Evolutionary conservation across 352 stramenopile genomes (phyloP), one percentile per base, ranked within the genome.

Genomic region (Lagenidium sp.): DNA sequence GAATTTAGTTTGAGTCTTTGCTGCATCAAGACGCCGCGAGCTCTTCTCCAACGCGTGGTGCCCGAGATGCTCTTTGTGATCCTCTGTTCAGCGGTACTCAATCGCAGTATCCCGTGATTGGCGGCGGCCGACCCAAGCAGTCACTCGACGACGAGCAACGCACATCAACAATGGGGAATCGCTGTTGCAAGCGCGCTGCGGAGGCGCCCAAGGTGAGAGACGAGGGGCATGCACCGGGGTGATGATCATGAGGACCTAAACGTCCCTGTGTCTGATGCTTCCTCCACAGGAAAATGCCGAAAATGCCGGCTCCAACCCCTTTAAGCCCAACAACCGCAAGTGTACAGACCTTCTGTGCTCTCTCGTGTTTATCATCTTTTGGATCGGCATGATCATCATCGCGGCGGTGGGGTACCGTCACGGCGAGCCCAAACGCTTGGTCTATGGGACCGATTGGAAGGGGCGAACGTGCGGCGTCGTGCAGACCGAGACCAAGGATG

Each of bases 401-500:
- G 71, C 71, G 0, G 63, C 53, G 1, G 53, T 87, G 20, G 74
- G 64, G 2, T 87, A 83, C 50, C 43, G 57, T n/a, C 53, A 82
- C 39, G 77, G 77, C 19, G 59, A 90, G 44, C 77, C 77, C 11
- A 76, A 86, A 62, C 74, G 77, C 18, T 49, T 90, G 38, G 61
- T 85, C 21, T 87, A 90, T 45, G 77, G 77, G 35, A 75, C 65
- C 0, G 77, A 90, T 48, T 90, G 69, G 67, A 78, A 73, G 53
- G 77, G 77, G 0, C 58, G 71, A 0, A 83, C 71, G 1, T 90
- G 77, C n/a, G 77, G 77, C 19, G n/a, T n/a, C n/a, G 57, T 71
- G 18, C 50, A 74, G 37, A 57, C 58, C 4, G 63, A 56, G 15
- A 63, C 69, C 22, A 80, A 57, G 11, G 65, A 60, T 34, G 47